A percentile compares a stretch with the other conserved stretches of the same genome.
These are phyloP conservation scores for Pleurotus eryngii DNA, from an alignment of 768 basidiomycete genomes.

Conservation along the genomic window DNA sequence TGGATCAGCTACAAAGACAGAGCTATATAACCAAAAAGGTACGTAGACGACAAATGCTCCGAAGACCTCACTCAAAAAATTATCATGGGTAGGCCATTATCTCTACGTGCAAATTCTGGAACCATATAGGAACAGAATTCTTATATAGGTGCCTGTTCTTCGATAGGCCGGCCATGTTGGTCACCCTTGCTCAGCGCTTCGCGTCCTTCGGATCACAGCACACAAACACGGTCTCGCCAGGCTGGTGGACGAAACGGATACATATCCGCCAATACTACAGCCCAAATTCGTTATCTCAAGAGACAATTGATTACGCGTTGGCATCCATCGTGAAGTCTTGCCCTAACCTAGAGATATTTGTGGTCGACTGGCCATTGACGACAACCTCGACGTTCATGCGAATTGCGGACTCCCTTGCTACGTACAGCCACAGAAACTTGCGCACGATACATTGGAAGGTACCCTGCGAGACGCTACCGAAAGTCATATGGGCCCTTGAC, in stretches of 20 bases:
- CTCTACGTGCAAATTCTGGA: slow-evolving; percentile 64
- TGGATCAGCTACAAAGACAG: slow-evolving; percentile 54
- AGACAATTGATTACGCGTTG: slow-evolving; percentile 52
- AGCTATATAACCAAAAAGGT: slow-evolving; percentile 72
- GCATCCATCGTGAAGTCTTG: slow-evolving; percentile 59
- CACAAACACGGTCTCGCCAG: slow-evolving; percentile 47
- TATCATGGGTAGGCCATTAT: slow-evolving; percentile 55
- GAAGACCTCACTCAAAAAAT: background rate
- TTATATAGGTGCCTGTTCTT: slow-evolving; percentile 71
- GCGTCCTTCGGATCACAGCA: slow-evolving; percentile 32
- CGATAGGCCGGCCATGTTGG: slow-evolving; percentile 53
- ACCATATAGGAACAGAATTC: slow-evolving; percentile 57
- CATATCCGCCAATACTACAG: slow-evolving; percentile 56
- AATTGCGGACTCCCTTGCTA: slow-evolving; percentile 61
- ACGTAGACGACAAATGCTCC: background rate
- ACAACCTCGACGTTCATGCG: slow-evolving; percentile 46
- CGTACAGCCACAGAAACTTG: slow-evolving; percentile 44
- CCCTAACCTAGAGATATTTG: slow-evolving; percentile 72
- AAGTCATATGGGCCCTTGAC: slow-evolving; percentile 71
- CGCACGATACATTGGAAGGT: slow-evolving; percentile 63
- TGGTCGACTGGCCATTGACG: slow-evolving; percentile 63
- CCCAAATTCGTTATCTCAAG: slow-evolving; percentile 35
- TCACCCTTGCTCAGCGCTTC: slow-evolving; percentile 38
- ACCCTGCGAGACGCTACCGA: slow-evolving; percentile 50
- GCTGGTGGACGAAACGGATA: slow-evolving; percentile 74